Evolutionary conservation across 768 basidiomycete genomes (phyloP).

Genomic region (Mycena chlorophos): DNA sequence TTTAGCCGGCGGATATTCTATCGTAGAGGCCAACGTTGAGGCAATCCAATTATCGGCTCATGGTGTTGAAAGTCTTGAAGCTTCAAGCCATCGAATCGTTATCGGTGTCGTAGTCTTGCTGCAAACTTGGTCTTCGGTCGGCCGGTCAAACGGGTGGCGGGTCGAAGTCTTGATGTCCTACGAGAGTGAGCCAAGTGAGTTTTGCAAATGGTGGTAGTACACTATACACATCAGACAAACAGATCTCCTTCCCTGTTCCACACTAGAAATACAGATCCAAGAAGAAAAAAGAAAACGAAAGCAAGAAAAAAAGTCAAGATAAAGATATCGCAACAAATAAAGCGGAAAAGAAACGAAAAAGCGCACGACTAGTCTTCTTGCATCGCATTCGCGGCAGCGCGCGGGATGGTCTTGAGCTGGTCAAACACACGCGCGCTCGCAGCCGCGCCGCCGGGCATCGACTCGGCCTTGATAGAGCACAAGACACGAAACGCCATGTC

Average conservation of each 20-base stretch:
- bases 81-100: too few relatives aligned
- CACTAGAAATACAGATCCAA: neutral
- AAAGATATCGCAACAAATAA: neutral
- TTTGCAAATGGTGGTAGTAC: too few relatives aligned
- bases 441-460: constrained; percentile 35
- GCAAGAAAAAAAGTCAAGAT: neutral
- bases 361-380: constrained; percentile 5
- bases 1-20: too few relatives aligned
- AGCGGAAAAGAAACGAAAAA: neutral
- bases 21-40: too few relatives aligned
- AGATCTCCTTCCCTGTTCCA: neutral
- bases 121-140: too few relatives aligned
- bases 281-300: too few relatives aligned
- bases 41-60: too few relatives aligned
- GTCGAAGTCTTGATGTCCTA: too few relatives aligned
- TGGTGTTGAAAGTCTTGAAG: too few relatives aligned
- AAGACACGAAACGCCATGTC: constrained; percentile 52
- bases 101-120: too few relatives aligned
- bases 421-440: constrained; percentile 39
- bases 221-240: neutral
- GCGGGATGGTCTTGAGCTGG: constrained; percentile 36
- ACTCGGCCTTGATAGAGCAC: constrained; percentile 56
- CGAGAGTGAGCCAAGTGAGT: too few relatives aligned
- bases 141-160: too few relatives aligned
- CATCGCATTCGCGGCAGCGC: constrained; percentile 11